These are phyloP conservation scores for Teratosphaeria zuluensis DNA, from an alignment of 2,329 filamentous ascomycete genomes.

Conservation along the genomic window DNA sequence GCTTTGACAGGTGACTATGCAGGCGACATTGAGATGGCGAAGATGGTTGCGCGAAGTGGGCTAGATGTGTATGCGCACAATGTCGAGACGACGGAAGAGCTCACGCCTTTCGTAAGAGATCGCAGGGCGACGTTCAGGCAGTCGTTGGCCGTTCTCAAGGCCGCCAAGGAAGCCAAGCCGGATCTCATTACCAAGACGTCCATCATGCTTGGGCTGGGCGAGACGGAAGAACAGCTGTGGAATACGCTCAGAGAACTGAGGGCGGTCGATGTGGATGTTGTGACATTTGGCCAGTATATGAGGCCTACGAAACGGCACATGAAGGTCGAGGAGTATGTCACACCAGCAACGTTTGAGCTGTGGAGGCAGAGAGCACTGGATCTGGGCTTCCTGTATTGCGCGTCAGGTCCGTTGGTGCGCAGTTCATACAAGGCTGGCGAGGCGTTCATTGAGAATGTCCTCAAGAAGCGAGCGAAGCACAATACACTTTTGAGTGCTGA, in stretches of 20 bases:
- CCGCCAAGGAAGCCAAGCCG: slow-evolving; percentile 68
- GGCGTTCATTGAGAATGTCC: slow-evolving; percentile 96
- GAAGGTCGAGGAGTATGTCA: slow-evolving; percentile 91
- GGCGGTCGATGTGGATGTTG: slow-evolving; percentile 74
- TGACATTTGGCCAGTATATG: slow-evolving; percentile 99
- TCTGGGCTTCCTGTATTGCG: slow-evolving; percentile 94
- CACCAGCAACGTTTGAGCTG: slow-evolving; percentile 79
- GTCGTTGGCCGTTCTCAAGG: slow-evolving; percentile 67
- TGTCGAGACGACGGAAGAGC: slow-evolving; percentile 82
- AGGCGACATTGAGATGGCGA: slow-evolving; percentile 80
- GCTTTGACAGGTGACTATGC: slow-evolving; percentile 78
- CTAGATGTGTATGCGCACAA: slow-evolving; percentile 97
- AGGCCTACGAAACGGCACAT: slow-evolving; percentile 95
- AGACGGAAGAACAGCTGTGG: slow-evolving; percentile 79
- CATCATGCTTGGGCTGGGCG: slow-evolving; percentile 90
- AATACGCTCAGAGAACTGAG: slow-evolving; percentile 73
- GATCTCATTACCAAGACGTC: slow-evolving; percentile 96
- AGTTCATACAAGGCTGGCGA: slow-evolving; percentile 98
- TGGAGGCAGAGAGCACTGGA: slow-evolving; percentile 87
- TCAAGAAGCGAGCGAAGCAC: slow-evolving; percentile 62
- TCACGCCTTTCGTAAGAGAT: slow-evolving; percentile 86
- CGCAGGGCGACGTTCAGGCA: slow-evolving; percentile 82
- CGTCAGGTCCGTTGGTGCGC: slow-evolving; percentile 82
- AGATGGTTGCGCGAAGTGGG: slow-evolving; percentile 72
- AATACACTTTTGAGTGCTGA: slow-evolving; percentile 22